Base-by-base conservation (phyloP, 1,284 basidiomycete genomes). In the Leccinum pachyderme region DNA sequence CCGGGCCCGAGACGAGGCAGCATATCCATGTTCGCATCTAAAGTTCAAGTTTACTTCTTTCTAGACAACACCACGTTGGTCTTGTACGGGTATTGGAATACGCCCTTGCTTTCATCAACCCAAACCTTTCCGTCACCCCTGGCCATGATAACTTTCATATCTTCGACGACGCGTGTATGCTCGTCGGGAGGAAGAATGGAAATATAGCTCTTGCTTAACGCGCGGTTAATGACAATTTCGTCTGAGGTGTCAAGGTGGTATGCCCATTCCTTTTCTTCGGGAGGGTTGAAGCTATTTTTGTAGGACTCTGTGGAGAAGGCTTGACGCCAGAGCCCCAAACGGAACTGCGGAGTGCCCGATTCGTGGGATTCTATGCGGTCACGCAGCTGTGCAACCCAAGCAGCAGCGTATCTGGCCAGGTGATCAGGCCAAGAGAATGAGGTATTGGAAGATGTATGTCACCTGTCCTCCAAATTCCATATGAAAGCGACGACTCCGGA, bases 391-490 rank as follows among this genome's bases (percentile, higher is more conserved):
- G 80, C 85, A 44, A 89, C 84, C 89, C 89, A 92, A 28, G 64
- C 63, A 15, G 85, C 84, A 2, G 69, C 69, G 25, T 83, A 78
- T 56, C 88, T 89, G 60, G 18, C 13, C 27, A 15, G 9, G 31
- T 22, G 18, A 50, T 64, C 13, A 53, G 29, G 27, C 29, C 13
- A 18, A n/a, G 28, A 15, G 8, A 6, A 28, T 22, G 7, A 22
- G 4, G 11, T 15, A 9, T 12, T 18, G 27, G 29, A 24, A 27
- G n/a, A 32, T 28, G 4, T 22, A 8, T 18, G 51, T 51, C 59
- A 83, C 86, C 84, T 77, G 69, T 91, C 84, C 69, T 90, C 89
- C 33, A 91, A 71, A 69, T 91, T 92, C 89, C 90, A 92, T 46
- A 91, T 82, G 55, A 88, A 75, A 3, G 77, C 83, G n/a, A 84